These are phyloP conservation scores for Sparassis latifolia DNA, from an alignment of 1,284 basidiomycete species.

Conservation along the genomic window DNA sequence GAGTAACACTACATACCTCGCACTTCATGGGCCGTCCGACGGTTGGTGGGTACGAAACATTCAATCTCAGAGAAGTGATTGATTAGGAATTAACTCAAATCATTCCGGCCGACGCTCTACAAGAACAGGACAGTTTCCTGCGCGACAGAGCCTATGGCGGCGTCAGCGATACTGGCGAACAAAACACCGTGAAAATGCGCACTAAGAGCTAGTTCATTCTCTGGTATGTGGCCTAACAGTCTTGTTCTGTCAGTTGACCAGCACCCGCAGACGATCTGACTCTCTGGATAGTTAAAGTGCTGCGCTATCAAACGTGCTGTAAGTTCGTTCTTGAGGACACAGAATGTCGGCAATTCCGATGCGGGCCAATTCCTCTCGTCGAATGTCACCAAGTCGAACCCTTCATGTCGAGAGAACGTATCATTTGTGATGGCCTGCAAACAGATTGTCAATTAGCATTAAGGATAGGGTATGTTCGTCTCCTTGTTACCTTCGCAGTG, in stretches of 20 bases:
- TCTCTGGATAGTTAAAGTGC: slow-evolving; percentile 85
- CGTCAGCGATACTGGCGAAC: slow-evolving; percentile 4
- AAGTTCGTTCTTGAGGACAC: slow-evolving; percentile 92
- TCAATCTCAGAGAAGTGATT: too few species aligned
- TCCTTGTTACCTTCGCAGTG: slow-evolving; percentile 80
- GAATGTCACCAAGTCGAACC: slow-evolving; percentile 97
- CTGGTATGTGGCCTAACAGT: slow-evolving; percentile 96
- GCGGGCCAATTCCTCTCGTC: slow-evolving; percentile 97
- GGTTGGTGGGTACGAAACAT: too few species aligned
- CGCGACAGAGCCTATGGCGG: too few species aligned
- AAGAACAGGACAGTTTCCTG: too few species aligned
- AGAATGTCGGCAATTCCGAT: slow-evolving; percentile 91
- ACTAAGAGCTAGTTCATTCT: slow-evolving; percentile 89
- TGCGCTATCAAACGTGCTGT: slow-evolving; percentile 90
- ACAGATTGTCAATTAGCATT: not conserved
- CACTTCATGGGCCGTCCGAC: too few species aligned
- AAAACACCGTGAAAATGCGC: slow-evolving; percentile 46
- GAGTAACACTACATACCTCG: too few species aligned
- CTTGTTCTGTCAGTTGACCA: slow-evolving; percentile 99
- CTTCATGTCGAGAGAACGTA: slow-evolving; percentile 89
- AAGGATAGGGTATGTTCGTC: not conserved
- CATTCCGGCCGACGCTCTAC: too few species aligned
- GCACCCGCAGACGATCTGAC: slow-evolving; percentile 91
- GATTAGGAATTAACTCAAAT: too few species aligned
- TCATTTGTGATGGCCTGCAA: slow-evolving; percentile 89